Conservation (phyloP, 805 yeast species). For the Scheffersomyces amazonensis region DNA sequence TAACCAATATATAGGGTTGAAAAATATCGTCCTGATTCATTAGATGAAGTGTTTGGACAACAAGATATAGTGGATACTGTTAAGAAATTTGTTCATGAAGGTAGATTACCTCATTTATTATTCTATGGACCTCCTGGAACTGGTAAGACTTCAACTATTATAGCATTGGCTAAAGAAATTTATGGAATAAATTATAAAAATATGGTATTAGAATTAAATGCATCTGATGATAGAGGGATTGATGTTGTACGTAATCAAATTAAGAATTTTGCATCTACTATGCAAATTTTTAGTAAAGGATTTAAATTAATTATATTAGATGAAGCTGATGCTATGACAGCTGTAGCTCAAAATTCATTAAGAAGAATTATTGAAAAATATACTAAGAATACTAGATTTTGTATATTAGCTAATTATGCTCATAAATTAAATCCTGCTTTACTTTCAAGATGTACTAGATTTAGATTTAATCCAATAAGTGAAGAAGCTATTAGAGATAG, state of each 20-base stretch:
- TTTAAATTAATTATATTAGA: constrained; percentile 90
- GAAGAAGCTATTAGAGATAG: constrained; percentile 66
- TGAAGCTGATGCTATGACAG: constrained; percentile 95
- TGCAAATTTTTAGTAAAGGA: constrained; percentile 84
- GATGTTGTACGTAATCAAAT: constrained; percentile 97
- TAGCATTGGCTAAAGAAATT: constrained; percentile 77
- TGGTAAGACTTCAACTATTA: constrained; percentile 85
- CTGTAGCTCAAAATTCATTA: constrained; percentile 80
- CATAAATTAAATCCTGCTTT: constrained; percentile 95
- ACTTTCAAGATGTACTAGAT: constrained; percentile 90
- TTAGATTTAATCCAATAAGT: constrained; percentile 83
- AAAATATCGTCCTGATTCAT: constrained; percentile 82
- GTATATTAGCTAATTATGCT: constrained; percentile 92
- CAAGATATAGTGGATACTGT: constrained; percentile 82
- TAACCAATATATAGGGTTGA: constrained; percentile 62
- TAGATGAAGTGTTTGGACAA: constrained; percentile 92
- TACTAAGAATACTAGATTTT: constrained; percentile 91
- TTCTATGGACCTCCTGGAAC: constrained; percentile 97
- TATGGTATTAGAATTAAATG: constrained; percentile 93
- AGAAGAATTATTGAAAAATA: constrained; percentile 87
- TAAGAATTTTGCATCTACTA: constrained; percentile 92
- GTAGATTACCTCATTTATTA: constrained; percentile 83
- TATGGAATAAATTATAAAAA: constrained; percentile 80
- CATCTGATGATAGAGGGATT: constrained; percentile 96
- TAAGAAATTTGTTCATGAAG: constrained; percentile 76